phyloP scores from a whole-genome alignment of 305 asterid genomes.

The Solanum hybrid region DNA sequence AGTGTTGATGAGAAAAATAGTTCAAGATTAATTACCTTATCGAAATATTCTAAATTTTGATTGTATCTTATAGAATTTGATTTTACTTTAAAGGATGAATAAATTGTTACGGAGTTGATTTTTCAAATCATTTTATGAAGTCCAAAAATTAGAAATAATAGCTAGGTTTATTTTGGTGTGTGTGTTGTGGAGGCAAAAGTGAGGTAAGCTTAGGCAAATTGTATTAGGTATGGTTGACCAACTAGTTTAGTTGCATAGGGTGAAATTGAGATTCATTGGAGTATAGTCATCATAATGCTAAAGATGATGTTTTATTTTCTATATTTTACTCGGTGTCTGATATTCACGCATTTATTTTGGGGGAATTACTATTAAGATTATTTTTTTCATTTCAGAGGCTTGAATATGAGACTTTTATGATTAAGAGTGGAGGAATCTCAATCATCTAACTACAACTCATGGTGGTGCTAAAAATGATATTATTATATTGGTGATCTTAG shows the following conservation, averaged over 20 bases:
- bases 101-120: neutral
- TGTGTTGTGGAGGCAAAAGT: neutral
- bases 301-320: neutral
- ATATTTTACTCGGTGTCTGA: neutral
- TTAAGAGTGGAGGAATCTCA: neutral
- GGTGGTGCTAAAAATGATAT: neutral
- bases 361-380: neutral
- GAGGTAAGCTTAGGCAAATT: neutral
- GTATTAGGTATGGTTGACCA: constrained; percentile 16
- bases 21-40: neutral
- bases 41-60: neutral
- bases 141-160: neutral
- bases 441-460: neutral
- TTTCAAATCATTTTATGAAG: neutral
- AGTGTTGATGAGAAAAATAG: neutral
- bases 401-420: neutral
- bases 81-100: neutral
- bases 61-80: neutral
- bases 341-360: neutral
- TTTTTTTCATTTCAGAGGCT: neutral
- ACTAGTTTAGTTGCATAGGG: neutral
- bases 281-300: neutral
- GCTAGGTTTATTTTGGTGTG: neutral
- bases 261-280: neutral
- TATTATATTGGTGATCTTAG: neutral